These are phyloP conservation scores for Trichoderma sp. DNA, from an alignment of 2,329 filamentous ascomycete genomes.

Conservation along the genomic window DNA sequence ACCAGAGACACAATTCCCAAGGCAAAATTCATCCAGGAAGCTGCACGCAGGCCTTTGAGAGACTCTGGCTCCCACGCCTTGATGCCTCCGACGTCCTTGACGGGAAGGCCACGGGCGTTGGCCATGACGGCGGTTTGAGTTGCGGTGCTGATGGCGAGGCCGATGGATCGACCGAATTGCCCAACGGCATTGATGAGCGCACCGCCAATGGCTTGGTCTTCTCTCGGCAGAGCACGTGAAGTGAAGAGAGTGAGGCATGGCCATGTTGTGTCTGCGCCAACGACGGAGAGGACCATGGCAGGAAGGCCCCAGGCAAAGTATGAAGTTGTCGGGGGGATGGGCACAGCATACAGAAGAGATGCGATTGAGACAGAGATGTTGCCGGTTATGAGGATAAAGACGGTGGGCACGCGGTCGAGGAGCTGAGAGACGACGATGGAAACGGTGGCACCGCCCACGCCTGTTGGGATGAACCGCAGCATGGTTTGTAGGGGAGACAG, in stretches of 20 bases:
- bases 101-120: slow-evolving; percentile 40
- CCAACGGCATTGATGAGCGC: slow-evolving; percentile 65
- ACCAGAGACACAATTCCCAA: slow-evolving; percentile 42
- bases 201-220: slow-evolving; percentile 65
- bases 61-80: slow-evolving; percentile 44
- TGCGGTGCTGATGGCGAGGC: slow-evolving; percentile 62
- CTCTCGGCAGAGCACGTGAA: slow-evolving; percentile 56
- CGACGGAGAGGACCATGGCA: slow-evolving; percentile 62
- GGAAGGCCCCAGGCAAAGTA: slow-evolving; percentile 67
- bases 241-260: slow-evolving; percentile 64
- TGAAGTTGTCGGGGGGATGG: slow-evolving; percentile 56
- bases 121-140: slow-evolving; percentile 62
- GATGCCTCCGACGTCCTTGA: slow-evolving; percentile 44
- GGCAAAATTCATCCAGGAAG: slow-evolving; percentile 51
- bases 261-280: slow-evolving; percentile 65
- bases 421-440: slow-evolving; percentile 54
- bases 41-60: slow-evolving; percentile 47
- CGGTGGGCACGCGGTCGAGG: slow-evolving; percentile 56
- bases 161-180: slow-evolving; percentile 63
- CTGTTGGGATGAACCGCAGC: slow-evolving; percentile 64
- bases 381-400: slow-evolving; percentile 56
- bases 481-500: slow-evolving; percentile 63
- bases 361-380: slow-evolving; percentile 54
- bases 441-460: slow-evolving; percentile 56
- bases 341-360: slow-evolving; percentile 60